Percentiles rank a stretch among this genome's conserved stretches.
Evolutionary conservation across 192 early-diverging fungal species (phyloP).

Genomic region (Oehlia diaphana): DNA sequence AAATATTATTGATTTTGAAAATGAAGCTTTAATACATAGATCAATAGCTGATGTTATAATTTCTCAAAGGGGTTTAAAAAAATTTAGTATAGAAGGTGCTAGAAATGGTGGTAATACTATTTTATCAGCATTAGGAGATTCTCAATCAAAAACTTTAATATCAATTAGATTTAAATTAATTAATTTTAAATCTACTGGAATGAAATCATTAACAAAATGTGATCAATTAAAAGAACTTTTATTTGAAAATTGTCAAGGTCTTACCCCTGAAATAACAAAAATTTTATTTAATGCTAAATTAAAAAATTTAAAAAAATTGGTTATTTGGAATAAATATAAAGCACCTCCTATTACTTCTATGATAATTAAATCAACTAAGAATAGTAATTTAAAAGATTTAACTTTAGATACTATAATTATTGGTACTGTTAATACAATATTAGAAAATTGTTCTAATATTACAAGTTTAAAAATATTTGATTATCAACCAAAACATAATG

Average conservation of each 20-base stretch:
- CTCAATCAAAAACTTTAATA: background rate
- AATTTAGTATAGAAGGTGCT: background rate
- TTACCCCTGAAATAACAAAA: background rate
- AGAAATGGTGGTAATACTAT: background rate
- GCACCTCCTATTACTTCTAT: background rate
- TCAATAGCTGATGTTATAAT: background rate
- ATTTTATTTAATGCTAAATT: background rate
- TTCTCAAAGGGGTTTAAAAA: background rate
- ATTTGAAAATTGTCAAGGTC: slow-evolving; percentile 4
- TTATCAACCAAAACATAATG: slow-evolving; percentile 5
- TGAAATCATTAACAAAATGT: background rate
- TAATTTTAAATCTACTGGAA: background rate
- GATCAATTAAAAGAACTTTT: background rate
- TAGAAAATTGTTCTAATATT: background rate
- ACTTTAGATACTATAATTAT: background rate
- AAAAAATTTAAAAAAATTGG: background rate
- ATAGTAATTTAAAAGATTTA: background rate
- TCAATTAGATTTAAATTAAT: background rate
- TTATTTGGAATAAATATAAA: background rate
- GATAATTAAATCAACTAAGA: background rate
- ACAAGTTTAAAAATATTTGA: background rate
- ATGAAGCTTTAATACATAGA: background rate
- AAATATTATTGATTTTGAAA: background rate
- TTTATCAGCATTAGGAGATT: background rate
- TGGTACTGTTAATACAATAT: background rate